phyloP scores from a whole-genome alignment of 257 asterid species.

The Buddleja alternifolia region DNA sequence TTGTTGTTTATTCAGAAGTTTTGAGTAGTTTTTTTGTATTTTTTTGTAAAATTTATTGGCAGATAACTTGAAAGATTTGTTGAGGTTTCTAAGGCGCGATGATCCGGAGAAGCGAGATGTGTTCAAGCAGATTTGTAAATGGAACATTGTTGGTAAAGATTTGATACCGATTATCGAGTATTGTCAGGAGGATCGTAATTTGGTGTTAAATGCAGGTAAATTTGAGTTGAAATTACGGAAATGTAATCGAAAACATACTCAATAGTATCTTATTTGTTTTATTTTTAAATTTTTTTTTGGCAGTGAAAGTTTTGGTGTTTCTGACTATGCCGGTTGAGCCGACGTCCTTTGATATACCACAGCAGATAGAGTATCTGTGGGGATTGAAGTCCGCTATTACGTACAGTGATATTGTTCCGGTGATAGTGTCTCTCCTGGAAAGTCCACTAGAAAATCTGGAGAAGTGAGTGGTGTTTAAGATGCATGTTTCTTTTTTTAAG shows the following conservation, averaged over 20 bases:
- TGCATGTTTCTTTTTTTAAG: not conserved
- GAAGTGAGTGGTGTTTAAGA: conserved; percentile 49
- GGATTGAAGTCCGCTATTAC: conserved; percentile 72
- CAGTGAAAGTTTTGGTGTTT: conserved; percentile 93
- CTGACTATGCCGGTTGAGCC: conserved; percentile 94
- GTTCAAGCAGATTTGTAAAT: conserved; percentile 89
- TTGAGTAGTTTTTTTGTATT: not conserved
- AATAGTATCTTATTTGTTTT: not conserved
- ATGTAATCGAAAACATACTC: not conserved
- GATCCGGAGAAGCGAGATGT: conserved; percentile 90
- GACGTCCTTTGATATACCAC: conserved; percentile 68
- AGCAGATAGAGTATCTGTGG: conserved; percentile 93
- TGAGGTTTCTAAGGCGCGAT: conserved; percentile 90
- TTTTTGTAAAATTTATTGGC: conserved; percentile 23
- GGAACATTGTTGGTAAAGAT: conserved; percentile 76
- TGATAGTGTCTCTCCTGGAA: conserved; percentile 80
- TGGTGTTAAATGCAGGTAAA: conserved; percentile 84
- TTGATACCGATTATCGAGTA: conserved; percentile 78
- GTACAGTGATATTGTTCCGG: conserved; percentile 66
- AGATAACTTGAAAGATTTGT: conserved; percentile 90
- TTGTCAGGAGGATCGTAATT: conserved; percentile 73
- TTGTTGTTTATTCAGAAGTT: not conserved
- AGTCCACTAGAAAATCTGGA: conserved; percentile 82
- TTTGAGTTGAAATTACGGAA: not conserved
- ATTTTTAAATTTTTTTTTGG: conserved; percentile 23